phyloP scores from a whole-genome alignment of 176 grass and related monocot species.

The Zea luxurians region DNA sequence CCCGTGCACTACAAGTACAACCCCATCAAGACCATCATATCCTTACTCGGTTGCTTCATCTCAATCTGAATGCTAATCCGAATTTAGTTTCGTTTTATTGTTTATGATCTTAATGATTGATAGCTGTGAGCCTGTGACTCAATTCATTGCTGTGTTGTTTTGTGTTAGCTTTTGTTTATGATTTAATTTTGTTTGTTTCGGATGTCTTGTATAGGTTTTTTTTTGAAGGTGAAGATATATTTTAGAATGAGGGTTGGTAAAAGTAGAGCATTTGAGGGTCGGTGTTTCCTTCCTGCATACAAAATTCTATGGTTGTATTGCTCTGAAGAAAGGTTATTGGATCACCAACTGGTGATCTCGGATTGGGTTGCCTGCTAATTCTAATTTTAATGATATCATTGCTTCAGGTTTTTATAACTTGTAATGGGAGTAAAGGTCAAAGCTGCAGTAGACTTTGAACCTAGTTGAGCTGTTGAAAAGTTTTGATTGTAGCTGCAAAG shows the following conservation, averaged over 20 bases:
- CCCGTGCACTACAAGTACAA: constrained; percentile 98
- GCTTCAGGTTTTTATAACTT: constrained; percentile 30
- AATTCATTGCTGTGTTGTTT: background rate
- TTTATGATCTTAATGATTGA: background rate
- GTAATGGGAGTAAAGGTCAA: constrained; percentile 24
- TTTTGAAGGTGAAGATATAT: background rate
- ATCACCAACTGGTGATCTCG: background rate
- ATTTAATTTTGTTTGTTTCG: background rate
- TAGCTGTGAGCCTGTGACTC: background rate
- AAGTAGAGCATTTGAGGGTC: background rate
- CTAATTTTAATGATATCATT: background rate
- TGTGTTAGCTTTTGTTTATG: background rate
- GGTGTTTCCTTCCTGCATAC: background rate
- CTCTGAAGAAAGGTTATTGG: constrained; percentile 15
- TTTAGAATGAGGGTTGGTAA: background rate
- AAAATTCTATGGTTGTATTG: constrained; percentile 13
- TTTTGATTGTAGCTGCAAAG: background rate
- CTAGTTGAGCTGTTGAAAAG: constrained; percentile 11
- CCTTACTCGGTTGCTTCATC: constrained; percentile 42
- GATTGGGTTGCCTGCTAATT: background rate
- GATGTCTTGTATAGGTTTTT: background rate
- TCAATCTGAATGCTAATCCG: constrained; percentile 8
- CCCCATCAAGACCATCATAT: constrained; percentile 98
- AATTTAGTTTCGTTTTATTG: background rate
- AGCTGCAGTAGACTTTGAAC: background rate